These are phyloP conservation scores for Tillandsia fasciculata DNA, from an alignment of 176 grass and related monocot species.

Conservation along the genomic window DNA sequence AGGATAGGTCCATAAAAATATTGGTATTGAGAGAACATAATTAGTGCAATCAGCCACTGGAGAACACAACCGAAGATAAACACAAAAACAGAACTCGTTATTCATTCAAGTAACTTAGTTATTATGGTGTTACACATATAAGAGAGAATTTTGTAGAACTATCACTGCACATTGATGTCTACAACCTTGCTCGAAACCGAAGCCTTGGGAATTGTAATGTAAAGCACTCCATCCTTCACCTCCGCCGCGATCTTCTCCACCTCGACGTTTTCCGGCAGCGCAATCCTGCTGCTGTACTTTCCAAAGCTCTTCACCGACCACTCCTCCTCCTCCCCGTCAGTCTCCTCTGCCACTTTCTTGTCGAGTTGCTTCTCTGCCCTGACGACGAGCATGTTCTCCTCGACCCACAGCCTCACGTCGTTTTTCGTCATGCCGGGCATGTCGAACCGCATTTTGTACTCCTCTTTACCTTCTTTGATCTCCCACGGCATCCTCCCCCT, in stretches of 20 bases:
- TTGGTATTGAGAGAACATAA: no score
- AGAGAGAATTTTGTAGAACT: no score
- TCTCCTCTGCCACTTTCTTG: neutral
- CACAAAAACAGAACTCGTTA: no score
- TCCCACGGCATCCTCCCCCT: constrained; percentile 46
- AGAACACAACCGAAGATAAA: no score
- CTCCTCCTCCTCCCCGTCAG: constrained; percentile 13
- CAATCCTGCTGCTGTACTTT: constrained; percentile 38
- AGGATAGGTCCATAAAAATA: no score
- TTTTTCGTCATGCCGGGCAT: constrained; percentile 42
- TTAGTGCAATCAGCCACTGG: no score
- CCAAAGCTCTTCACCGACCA: constrained; percentile 40
- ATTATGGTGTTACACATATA: no score
- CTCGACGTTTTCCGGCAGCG: constrained; percentile 44
- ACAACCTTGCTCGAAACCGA: constrained; percentile 22
- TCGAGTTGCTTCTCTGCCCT: constrained; percentile 26
- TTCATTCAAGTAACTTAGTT: no score
- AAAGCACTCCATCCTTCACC: constrained; percentile 41
- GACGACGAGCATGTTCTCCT: constrained; percentile 36
- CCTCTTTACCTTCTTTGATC: constrained; percentile 34
- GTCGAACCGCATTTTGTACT: constrained; percentile 47
- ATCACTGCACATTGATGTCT: constrained; percentile 33
- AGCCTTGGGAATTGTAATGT: constrained; percentile 38
- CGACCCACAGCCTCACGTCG: constrained; percentile 37
- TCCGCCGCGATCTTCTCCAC: constrained; percentile 42